Conservation (phyloP, 1,284 basidiomycete genomes). For the Exsudoporus floridanus region DNA sequence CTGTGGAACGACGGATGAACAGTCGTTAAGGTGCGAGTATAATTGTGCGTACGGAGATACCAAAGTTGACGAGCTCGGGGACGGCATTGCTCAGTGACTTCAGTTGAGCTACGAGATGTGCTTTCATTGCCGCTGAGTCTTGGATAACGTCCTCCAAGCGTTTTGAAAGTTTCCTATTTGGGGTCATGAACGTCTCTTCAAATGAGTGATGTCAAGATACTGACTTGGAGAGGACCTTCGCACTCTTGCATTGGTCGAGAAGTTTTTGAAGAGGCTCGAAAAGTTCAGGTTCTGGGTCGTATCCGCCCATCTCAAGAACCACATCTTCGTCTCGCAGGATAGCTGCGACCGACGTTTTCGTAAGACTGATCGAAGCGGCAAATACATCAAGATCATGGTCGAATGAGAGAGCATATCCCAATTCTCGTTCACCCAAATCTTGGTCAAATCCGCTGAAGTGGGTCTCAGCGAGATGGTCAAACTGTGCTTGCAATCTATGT, state of each 20-base stretch:
- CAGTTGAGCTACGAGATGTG: constrained; percentile 69
- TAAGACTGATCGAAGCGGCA: constrained; percentile 83
- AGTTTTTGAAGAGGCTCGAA: constrained; percentile 81
- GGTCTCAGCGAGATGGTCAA: constrained; percentile 85
- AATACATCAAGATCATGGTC: constrained; percentile 93
- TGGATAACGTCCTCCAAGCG: constrained; percentile 78
- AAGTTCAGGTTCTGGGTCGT: constrained; percentile 70
- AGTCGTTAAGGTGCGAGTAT: neutral
- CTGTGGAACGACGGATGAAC: constrained; percentile 38
- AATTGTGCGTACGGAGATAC: constrained; percentile 66
- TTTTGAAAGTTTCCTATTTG: constrained; percentile 76
- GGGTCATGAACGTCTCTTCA: constrained; percentile 4
- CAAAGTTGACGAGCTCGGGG: constrained; percentile 84
- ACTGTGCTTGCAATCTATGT: constrained; percentile 81
- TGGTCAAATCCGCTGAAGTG: constrained; percentile 81
- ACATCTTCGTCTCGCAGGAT: constrained; percentile 80
- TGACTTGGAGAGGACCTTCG: constrained; percentile 79
- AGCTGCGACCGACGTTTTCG: constrained; percentile 78
- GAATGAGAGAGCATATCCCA: constrained; percentile 77
- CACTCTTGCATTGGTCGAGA: constrained; percentile 76
- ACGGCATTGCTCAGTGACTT: constrained; percentile 69
- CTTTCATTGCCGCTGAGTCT: constrained; percentile 69
- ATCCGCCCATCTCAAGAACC: constrained; percentile 66
- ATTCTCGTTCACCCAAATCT: constrained; percentile 84
- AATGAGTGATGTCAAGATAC: constrained; percentile 25